Conservation (phyloP, 2,329 filamentous ascomycete species). For the Polychaeton citri region DNA sequence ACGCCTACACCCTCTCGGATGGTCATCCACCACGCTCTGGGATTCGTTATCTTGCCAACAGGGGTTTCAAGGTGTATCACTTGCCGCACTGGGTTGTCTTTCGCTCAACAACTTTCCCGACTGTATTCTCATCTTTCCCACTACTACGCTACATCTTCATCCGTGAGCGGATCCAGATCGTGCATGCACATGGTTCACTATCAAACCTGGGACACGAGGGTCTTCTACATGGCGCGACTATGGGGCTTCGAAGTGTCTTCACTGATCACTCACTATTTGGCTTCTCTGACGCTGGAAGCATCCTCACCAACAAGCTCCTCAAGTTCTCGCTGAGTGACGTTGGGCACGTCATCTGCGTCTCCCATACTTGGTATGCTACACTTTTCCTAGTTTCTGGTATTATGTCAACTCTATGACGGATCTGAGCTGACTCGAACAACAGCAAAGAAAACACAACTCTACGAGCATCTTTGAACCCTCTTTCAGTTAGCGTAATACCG, state of each 20-base stretch:
- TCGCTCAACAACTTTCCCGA: conserved; percentile 83
- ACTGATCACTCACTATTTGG: conserved; percentile 96
- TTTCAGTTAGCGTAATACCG: conserved; percentile 96
- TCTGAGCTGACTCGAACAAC: no score
- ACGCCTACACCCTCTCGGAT: conserved; percentile 54
- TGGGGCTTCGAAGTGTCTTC: conserved; percentile 91
- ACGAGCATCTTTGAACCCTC: conserved; percentile 80
- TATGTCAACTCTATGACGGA: conserved; percentile 11
- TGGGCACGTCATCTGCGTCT: conserved; percentile 96
- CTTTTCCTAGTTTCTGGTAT: not conserved
- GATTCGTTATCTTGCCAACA: conserved; percentile 90
- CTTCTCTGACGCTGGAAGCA: conserved; percentile 90
- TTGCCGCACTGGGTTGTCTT: conserved; percentile 94
- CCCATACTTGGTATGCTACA: conserved; percentile 72
- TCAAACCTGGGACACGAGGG: conserved; percentile 91
- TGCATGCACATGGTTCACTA: conserved; percentile 91
- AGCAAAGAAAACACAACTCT: conserved; percentile 98
- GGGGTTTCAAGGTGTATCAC: conserved; percentile 85
- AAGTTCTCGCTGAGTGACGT: conserved; percentile 96
- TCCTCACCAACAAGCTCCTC: conserved; percentile 89
- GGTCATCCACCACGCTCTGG: conserved; percentile 58
- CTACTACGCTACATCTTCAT: conserved; percentile 95
- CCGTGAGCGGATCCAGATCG: conserved; percentile 87
- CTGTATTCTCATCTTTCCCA: conserved; percentile 96
- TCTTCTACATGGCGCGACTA: conserved; percentile 85